These are phyloP conservation scores for Helminthosporium solani DNA, from an alignment of 2,329 filamentous ascomycete genomes.

Conservation along the genomic window DNA sequence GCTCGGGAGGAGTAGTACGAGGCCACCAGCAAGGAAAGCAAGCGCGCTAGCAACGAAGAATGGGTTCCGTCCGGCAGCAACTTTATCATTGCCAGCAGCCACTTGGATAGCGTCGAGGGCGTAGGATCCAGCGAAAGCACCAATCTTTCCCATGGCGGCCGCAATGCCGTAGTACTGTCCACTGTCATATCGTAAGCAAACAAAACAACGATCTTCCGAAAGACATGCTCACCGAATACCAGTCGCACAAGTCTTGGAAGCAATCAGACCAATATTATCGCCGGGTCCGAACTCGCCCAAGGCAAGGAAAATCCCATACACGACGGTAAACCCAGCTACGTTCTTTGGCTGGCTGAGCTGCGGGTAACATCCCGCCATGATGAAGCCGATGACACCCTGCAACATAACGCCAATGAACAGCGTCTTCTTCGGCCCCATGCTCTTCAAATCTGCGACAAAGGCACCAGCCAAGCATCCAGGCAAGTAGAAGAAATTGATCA, in stretches of 20 bases:
- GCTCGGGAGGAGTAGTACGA: slow-evolving; percentile 68
- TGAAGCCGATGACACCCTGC: slow-evolving; percentile 80
- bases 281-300: slow-evolving; percentile 82
- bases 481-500: slow-evolving; percentile 87
- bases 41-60: slow-evolving; percentile 82
- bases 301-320: slow-evolving; percentile 76
- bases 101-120: slow-evolving; percentile 67
- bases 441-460: slow-evolving; percentile 66
- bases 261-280: slow-evolving; percentile 86
- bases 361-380: slow-evolving; percentile 80
- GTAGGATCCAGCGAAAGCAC: slow-evolving; percentile 82
- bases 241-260: slow-evolving; percentile 84
- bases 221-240: slow-evolving; percentile 58
- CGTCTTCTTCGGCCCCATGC: slow-evolving; percentile 74
- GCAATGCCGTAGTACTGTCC: slow-evolving; percentile 73
- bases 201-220: background rate
- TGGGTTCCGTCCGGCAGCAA: slow-evolving; percentile 72
- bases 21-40: slow-evolving; percentile 69
- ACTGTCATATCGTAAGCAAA: slow-evolving; percentile 38
- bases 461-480: slow-evolving; percentile 79
- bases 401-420: slow-evolving; percentile 68
- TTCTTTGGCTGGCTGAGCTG: slow-evolving; percentile 66
- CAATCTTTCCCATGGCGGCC: slow-evolving; percentile 72
- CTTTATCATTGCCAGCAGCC: slow-evolving; percentile 34
- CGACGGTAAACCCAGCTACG: slow-evolving; percentile 73